Conservation (phyloP, 495 filamentous ascomycete species). For the Hypoxylon fragiforme region DNA sequence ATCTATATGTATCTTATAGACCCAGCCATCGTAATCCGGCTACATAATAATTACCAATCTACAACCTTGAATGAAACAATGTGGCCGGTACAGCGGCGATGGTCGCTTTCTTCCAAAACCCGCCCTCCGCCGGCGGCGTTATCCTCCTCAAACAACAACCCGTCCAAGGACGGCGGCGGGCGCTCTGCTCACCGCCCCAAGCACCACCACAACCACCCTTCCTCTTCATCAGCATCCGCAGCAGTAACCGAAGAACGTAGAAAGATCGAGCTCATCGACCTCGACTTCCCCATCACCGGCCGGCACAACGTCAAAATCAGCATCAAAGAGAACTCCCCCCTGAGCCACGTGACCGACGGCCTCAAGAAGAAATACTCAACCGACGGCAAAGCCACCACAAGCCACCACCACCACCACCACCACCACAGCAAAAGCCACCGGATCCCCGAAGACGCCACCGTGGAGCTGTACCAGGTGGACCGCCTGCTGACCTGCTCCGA, state of each 20-base stretch:
- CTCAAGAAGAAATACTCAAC: slow-evolving; percentile 13
- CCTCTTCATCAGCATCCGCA: too few species aligned
- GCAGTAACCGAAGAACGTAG: too few species aligned
- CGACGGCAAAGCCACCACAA: too few species aligned
- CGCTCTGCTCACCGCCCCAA: slow-evolving; percentile 1
- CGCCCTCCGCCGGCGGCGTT: slow-evolving; percentile 5
- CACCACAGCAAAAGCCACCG: too few species aligned
- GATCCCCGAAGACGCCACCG: slow-evolving; percentile 16
- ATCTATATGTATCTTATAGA: slow-evolving; percentile 13
- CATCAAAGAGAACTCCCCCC: slow-evolving; percentile 5
- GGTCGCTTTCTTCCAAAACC: slow-evolving; percentile 10
- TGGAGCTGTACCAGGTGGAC: slow-evolving; percentile 18
- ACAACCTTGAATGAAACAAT: too few species aligned
- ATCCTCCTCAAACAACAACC: too few species aligned
- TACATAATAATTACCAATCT: too few species aligned
- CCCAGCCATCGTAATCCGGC: neutral
- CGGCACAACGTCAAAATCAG: slow-evolving; percentile 4
- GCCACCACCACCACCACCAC: too few species aligned
- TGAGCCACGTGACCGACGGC: neutral
- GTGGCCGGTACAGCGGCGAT: slow-evolving; percentile 6
- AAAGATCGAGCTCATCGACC: slow-evolving; percentile 24
- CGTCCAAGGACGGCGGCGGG: slow-evolving; percentile 13
- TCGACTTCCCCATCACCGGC: slow-evolving; percentile 9
- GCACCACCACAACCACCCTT: too few species aligned
- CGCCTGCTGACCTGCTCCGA: slow-evolving; percentile 6